Evolutionary conservation across 306 rosid genomes (phyloP).

Genomic region (Coriaria nepalensis): DNA sequence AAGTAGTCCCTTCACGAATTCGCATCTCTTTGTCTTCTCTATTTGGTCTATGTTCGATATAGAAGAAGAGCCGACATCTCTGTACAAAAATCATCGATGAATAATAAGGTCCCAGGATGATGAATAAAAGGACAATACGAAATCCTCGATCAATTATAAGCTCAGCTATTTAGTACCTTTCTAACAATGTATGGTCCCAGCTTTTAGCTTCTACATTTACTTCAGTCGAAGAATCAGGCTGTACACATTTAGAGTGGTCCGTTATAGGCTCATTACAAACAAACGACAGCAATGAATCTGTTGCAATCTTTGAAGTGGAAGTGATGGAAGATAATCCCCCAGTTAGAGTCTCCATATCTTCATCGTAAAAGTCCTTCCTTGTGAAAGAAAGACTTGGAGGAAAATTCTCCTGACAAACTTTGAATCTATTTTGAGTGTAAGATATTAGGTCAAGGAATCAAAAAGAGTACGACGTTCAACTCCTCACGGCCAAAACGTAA

Average conservation of each 20-base stretch:
- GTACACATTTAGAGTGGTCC: constrained; percentile 17
- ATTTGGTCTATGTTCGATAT: constrained; percentile 37
- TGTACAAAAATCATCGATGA: constrained; percentile 16
- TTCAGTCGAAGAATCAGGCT: constrained; percentile 33
- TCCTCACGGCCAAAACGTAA: not conserved
- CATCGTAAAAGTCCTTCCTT: constrained; percentile 32
- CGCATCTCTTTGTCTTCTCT: constrained; percentile 39
- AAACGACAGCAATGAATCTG: constrained; percentile 48
- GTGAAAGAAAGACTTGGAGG: constrained; percentile 28
- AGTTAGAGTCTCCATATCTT: constrained; percentile 19
- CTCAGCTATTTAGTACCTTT: constrained; percentile 30
- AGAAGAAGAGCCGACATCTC: constrained; percentile 24
- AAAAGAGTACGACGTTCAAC: constrained; percentile 8
- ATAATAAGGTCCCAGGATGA: not conserved
- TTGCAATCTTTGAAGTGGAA: constrained; percentile 37
- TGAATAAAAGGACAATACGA: not conserved
- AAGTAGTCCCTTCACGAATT: constrained; percentile 47
- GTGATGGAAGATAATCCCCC: constrained; percentile 19
- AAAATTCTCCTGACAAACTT: constrained; percentile 27
- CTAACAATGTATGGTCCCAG: constrained; percentile 18
- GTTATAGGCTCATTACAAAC: constrained; percentile 20
- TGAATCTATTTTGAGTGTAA: constrained; percentile 43
- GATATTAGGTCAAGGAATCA: constrained; percentile 32
- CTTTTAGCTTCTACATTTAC: constrained; percentile 27
- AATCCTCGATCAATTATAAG: not conserved